A percentile compares a stretch with the other conserved stretches of the same genome.
These are phyloP conservation scores for Linum usitatissimum DNA, from an alignment of 345 rosid genomes.

Conservation along the genomic window DNA sequence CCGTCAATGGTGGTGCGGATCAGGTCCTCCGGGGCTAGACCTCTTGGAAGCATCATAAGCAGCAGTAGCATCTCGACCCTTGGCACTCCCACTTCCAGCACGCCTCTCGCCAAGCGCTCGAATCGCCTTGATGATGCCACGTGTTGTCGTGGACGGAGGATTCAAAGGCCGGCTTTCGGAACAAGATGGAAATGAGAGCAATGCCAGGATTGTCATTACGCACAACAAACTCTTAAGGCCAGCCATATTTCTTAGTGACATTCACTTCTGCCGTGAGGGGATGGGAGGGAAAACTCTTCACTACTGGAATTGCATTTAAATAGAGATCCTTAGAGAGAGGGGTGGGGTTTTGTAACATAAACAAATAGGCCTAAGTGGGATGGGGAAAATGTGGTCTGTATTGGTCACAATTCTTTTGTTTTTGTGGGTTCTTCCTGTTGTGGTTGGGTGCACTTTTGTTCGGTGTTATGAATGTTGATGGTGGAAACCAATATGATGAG, in stretches of 20 bases:
- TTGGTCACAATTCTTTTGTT: too few relatives aligned
- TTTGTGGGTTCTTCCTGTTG: too few relatives aligned
- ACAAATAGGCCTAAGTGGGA: too few relatives aligned
- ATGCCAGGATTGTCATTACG: constrained; percentile 5
- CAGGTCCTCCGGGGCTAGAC: constrained; percentile 46
- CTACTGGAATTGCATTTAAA: neutral
- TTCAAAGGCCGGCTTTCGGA: constrained; percentile 10
- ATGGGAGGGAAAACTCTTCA: neutral
- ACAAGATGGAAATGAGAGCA: neutral
- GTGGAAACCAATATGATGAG: too few relatives aligned
- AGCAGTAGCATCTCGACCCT: neutral
- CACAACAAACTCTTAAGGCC: constrained; percentile 10
- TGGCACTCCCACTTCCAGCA: constrained; percentile 10
- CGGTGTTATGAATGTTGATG: too few relatives aligned
- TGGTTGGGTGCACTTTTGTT: too few relatives aligned
- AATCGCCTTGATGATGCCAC: constrained; percentile 14
- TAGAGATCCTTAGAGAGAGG: too few relatives aligned
- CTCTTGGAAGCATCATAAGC: constrained; percentile 17
- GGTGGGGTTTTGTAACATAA: too few relatives aligned
- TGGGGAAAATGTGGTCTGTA: too few relatives aligned
- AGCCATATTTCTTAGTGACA: constrained; percentile 12
- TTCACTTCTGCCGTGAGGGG: constrained; percentile 2
- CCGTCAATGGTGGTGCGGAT: constrained; percentile 33
- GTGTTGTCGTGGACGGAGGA: constrained; percentile 4
- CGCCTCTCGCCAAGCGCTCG: constrained; percentile 14